Base-by-base conservation (phyloP, 73 alveolate genomes). In the Blepharisma japonicum region DNA sequence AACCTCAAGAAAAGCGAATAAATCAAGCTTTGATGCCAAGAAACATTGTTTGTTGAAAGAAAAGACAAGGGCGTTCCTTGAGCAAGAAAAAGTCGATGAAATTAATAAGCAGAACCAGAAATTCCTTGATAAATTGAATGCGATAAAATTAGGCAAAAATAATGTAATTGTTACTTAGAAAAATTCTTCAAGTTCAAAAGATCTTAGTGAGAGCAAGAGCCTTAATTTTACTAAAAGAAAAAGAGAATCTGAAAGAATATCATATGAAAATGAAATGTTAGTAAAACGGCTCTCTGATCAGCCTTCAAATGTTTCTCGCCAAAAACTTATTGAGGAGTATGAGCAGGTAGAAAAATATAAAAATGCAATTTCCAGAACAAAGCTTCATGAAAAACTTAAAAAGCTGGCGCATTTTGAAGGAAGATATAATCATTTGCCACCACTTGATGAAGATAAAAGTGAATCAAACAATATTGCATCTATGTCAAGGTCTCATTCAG, bases 291-390 rank as follows among this genome's bases (percentile, higher is more conserved):
- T 61, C 23, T 14, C 23, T 20, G 74, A 61, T 14, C 14, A 18
- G 47, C 74, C 74, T 20, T 61, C 74, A 8, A 14, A 18, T 25
- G 50, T 61, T 9, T 14, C 47, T 61, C 47, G 47, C 23, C 18
- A 61, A 61, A n/a, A 39, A 25, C 74, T 14, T 61, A 11, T 14
- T 14, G 23, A 61, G 14, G 74, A 61, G 4, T 61, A 14, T 39
- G 47, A 61, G 5, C 39, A 14, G 18, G 47, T 14, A 61, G 47
- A 61, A 61, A 25, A 25, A 14, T 61, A 61, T 25, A 61, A 61
- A 61, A 61, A 61, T 14, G 23, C 74, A 20, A 61, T 61, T 9
- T 61, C 74, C 47, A 61, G 23, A 61, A 39, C 74, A 20, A 61
- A 25, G 2, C 5, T 61, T 1, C 74, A 61, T 25, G 18, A 61